Percentiles rank a stretch among this genome's conserved stretches.
phyloP scores from a whole-genome alignment of 805 yeast genomes.

The Wickerhamomyces strasburgensis region DNA sequence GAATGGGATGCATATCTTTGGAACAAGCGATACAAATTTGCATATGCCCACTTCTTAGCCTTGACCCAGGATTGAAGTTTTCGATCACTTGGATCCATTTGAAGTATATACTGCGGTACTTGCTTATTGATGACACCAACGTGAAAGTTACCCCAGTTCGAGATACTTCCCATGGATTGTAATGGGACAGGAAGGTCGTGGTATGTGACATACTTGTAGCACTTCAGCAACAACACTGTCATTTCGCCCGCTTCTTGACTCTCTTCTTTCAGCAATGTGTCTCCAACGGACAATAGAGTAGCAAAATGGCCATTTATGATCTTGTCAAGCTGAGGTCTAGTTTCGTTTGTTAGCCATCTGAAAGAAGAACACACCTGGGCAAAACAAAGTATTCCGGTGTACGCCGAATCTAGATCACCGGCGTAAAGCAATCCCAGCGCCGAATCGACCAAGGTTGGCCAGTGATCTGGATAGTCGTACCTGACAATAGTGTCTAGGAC shows the following conservation, averaged over 20 bases:
- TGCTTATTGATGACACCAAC: conserved; percentile 57
- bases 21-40: conserved; percentile 68
- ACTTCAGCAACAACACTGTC: conserved; percentile 66
- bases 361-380: conserved; percentile 65
- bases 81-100: conserved; percentile 49
- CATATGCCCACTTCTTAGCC: conserved; percentile 85
- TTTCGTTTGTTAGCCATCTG: conserved; percentile 63
- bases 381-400: conserved; percentile 67
- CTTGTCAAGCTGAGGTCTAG: conserved; percentile 47
- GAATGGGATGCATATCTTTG: conserved; percentile 60
- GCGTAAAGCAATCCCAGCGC: conserved; percentile 42
- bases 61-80: conserved; percentile 59
- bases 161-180: conserved; percentile 46
- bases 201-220: conserved; percentile 71
- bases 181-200: conserved; percentile 65
- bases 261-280: conserved; percentile 39
- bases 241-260: conserved; percentile 59
- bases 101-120: conserved; percentile 49
- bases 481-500: conserved; percentile 48
- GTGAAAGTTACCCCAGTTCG: conserved; percentile 75
- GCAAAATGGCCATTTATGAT: conserved; percentile 60
- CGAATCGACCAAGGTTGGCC: conserved; percentile 49
- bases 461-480: conserved; percentile 44
- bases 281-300: conserved; percentile 59
- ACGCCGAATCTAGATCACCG: conserved; percentile 38